Evolutionary conservation across 2,329 filamentous ascomycete species (phyloP).

Genomic region (Colletotrichum sansevieriae): DNA sequence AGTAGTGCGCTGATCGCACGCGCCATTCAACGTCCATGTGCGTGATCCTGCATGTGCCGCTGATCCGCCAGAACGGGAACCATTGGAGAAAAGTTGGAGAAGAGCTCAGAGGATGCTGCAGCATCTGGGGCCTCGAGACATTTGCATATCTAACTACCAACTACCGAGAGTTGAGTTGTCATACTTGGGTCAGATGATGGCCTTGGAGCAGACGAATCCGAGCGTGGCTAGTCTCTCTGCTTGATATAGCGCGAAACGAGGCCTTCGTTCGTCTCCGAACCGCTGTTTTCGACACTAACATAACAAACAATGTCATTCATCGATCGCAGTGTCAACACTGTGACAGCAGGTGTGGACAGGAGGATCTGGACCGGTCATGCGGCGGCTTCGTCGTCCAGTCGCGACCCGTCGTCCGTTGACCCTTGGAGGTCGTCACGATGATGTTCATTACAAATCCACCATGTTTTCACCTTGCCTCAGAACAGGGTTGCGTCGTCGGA

Average conservation of each 20-base stretch:
- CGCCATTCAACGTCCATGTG: constrained; percentile 13
- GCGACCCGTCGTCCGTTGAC: too few species aligned
- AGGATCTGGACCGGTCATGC: background rate
- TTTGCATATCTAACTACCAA: background rate
- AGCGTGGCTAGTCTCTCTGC: background rate
- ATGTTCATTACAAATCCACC: background rate
- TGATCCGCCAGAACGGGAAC: constrained; percentile 11
- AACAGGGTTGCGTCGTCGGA: background rate
- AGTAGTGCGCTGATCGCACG: constrained; percentile 5
- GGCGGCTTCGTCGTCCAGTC: too few species aligned
- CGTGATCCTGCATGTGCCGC: constrained; percentile 4
- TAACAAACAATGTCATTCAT: background rate
- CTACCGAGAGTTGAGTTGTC: constrained; percentile 9
- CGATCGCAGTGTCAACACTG: too few species aligned
- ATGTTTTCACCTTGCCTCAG: background rate
- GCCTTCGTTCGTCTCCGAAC: background rate
- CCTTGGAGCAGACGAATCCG: background rate
- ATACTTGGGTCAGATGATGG: constrained; percentile 18
- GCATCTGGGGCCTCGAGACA: constrained; percentile 7
- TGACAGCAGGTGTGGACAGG: too few species aligned
- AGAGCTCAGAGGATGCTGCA: background rate
- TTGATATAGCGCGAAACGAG: too few species aligned
- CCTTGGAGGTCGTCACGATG: background rate
- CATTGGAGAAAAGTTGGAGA: background rate
- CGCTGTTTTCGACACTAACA: background rate